These are phyloP conservation scores for Clonostachys chloroleuca DNA, from an alignment of 2,329 filamentous ascomycete species.

Conservation along the genomic window DNA sequence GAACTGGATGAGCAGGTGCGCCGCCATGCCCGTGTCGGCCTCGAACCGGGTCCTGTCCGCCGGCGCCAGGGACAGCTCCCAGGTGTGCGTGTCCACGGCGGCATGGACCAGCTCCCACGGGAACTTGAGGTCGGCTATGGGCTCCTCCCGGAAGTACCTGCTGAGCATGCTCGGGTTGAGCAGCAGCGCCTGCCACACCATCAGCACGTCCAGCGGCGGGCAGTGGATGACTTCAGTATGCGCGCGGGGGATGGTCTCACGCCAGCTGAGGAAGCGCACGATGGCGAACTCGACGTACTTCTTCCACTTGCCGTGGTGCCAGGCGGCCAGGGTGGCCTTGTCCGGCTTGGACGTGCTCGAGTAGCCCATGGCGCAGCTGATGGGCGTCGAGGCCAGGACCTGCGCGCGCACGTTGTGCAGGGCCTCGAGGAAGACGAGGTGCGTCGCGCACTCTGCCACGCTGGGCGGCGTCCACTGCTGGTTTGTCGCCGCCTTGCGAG, in stretches of 20 bases:
- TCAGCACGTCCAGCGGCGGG: constrained; percentile 18
- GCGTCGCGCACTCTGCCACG: constrained; percentile 39
- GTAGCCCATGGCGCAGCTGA: constrained; percentile 12
- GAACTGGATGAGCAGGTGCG: too few relatives aligned
- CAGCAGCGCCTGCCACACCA: constrained; percentile 29
- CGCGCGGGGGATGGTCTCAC: too few relatives aligned
- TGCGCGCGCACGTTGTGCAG: constrained; percentile 43
- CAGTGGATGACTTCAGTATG: too few relatives aligned
- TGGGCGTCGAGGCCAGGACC: constrained; percentile 8
- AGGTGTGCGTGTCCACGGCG: not conserved
- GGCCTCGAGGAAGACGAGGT: constrained; percentile 56
- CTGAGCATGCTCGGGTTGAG: constrained; percentile 20
- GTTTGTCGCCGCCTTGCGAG: too few relatives aligned
- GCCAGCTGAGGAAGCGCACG: constrained; percentile 17
- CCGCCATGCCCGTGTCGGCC: too few relatives aligned
- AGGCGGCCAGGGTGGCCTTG: not conserved
- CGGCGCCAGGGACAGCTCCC: too few relatives aligned
- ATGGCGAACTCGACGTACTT: constrained; percentile 15
- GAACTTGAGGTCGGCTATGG: not conserved
- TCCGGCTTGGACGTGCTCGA: constrained; percentile 3
- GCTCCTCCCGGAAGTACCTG: constrained; percentile 2
- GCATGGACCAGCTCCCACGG: not conserved
- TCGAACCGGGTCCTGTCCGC: too few relatives aligned
- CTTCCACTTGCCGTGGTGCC: constrained; percentile 9
- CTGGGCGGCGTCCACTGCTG: constrained; percentile 3